Conservation (phyloP, 164 flowering plant genomes). For the Euptelea pleiosperma region DNA sequence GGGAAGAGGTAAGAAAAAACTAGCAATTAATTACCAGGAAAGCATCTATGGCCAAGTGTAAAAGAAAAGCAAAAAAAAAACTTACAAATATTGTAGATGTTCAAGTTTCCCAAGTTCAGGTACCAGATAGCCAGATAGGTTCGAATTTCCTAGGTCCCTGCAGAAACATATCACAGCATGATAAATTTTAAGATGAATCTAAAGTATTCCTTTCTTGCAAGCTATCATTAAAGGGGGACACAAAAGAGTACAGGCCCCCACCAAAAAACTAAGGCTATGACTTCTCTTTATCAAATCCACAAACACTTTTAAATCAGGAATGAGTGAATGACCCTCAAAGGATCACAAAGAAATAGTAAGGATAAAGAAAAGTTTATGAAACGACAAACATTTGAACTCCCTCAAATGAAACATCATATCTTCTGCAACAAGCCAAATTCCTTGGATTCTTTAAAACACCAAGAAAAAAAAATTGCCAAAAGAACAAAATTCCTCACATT, state of each 20-base stretch:
- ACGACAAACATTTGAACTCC: too few species aligned
- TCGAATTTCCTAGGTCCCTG: conserved; percentile 91
- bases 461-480: too few species aligned
- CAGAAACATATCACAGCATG: conserved; percentile 13
- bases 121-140: conserved; percentile 79
- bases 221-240: neutral
- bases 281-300: neutral
- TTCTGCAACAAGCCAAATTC: too few species aligned
- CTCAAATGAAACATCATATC: too few species aligned
- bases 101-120: conserved; percentile 88
- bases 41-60: neutral
- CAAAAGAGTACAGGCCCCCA: neutral
- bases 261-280: neutral
- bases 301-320: too few species aligned
- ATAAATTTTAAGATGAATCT: neutral
- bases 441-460: too few species aligned
- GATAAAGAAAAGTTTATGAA: too few species aligned
- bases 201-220: neutral
- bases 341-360: too few species aligned
- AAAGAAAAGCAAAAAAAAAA: conserved; percentile 2
- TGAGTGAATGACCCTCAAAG: too few species aligned
- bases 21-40: neutral
- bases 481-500: too few species aligned
- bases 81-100: conserved; percentile 86
- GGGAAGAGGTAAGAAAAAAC: too few species aligned